Conservation (phyloP, 805 yeast genomes). For the Candida stauntonica region DNA sequence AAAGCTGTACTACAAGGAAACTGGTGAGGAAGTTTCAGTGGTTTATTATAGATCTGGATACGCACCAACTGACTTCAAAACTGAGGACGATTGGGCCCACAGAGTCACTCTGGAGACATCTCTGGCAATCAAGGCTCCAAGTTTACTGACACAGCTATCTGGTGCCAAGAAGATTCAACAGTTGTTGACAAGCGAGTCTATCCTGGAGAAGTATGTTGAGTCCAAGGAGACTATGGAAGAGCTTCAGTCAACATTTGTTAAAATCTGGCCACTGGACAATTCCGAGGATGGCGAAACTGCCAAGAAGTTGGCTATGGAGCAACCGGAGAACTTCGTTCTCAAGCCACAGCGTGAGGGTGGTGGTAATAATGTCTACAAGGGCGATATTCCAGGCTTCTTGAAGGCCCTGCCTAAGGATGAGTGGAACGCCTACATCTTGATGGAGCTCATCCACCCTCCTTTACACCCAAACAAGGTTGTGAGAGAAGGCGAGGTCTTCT, state of each 20-base stretch:
- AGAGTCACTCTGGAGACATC: conserved; percentile 70
- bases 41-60: conserved; percentile 91
- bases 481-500: conserved; percentile 54
- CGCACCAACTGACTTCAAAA: conserved; percentile 72
- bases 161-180: conserved; percentile 96
- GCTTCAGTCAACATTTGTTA: conserved; percentile 63
- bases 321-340: conserved; percentile 71
- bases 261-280: conserved; percentile 81
- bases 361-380: conserved; percentile 88
- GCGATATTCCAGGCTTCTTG: conserved; percentile 76
- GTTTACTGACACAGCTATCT: conserved; percentile 79
- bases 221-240: conserved; percentile 14
- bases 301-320: conserved; percentile 57
- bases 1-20: conserved; percentile 48
- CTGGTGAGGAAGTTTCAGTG: conserved; percentile 73
- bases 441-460: conserved; percentile 89
- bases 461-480: conserved; percentile 63
- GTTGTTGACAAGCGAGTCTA: conserved; percentile 55
- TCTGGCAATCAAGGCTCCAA: conserved; percentile 86
- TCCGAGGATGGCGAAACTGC: conserved; percentile 59
- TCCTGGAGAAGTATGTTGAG: conserved; percentile 45
- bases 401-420: conserved; percentile 53
- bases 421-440: conserved; percentile 88
- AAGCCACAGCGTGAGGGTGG: conserved; percentile 99
- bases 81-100: conserved; percentile 70